Evolutionary conservation across 768 basidiomycete genomes (phyloP).

Genomic region (Mycena filopes): DNA sequence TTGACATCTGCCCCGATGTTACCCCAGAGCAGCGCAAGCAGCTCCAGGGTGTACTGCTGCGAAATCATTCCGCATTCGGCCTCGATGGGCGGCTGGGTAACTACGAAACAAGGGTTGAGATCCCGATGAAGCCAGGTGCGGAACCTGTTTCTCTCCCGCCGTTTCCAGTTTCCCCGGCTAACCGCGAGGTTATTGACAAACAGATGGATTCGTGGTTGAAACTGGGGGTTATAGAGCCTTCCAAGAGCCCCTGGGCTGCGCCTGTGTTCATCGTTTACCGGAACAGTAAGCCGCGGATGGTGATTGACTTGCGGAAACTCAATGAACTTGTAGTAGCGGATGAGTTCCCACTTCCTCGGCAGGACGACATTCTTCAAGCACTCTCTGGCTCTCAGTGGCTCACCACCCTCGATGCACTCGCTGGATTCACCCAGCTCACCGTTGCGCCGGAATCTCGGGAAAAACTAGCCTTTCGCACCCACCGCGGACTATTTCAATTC

Average conservation of each 20-base stretch:
- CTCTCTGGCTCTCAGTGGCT: constrained; percentile 2
- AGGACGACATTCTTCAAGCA: constrained; percentile 41
- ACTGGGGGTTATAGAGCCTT: constrained; percentile 50
- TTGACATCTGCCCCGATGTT: background rate
- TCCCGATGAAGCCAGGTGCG: constrained; percentile 36
- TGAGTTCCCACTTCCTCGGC: constrained; percentile 38
- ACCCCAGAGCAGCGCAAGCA: background rate
- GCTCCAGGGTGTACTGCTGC: constrained; percentile 29
- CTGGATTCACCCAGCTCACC: constrained; percentile 1
- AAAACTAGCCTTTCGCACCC: constrained; percentile 50
- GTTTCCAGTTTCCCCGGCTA: constrained; percentile 39
- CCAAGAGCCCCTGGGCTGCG: constrained; percentile 49
- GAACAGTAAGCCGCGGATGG: constrained; percentile 48
- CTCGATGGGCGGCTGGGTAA: constrained; percentile 44
- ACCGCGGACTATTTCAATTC: constrained; percentile 54
- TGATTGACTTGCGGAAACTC: constrained; percentile 45
- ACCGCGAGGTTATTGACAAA: constrained; percentile 40
- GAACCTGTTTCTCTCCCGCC: constrained; percentile 41
- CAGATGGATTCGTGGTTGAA: constrained; percentile 46
- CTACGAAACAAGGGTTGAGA: constrained; percentile 37
- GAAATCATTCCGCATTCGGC: constrained; percentile 40
- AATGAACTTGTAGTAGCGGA: constrained; percentile 34
- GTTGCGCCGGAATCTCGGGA: background rate
- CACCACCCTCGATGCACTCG: constrained; percentile 2
- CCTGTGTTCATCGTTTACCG: constrained; percentile 47